These are phyloP conservation scores for Thielaviopsis euricoi DNA, from an alignment of 2,329 filamentous ascomycete species.

Conservation along the genomic window DNA sequence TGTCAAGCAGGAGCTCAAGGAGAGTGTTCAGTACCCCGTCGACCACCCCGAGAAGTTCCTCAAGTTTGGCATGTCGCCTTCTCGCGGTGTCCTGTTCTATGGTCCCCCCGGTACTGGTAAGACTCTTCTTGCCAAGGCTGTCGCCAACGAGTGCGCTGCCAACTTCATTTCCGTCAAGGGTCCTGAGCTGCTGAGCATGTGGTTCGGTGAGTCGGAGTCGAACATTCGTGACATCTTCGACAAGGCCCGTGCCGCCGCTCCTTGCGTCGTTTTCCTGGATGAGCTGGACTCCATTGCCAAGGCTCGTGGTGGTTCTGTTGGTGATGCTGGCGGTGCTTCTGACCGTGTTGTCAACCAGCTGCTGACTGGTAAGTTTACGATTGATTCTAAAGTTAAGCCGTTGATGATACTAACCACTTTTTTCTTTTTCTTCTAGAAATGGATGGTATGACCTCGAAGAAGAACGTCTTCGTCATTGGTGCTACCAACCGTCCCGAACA, in stretches of 20 bases:
- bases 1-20: slow-evolving; percentile 98
- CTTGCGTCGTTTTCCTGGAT: slow-evolving; percentile 96
- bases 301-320: slow-evolving; percentile 90
- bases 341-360: slow-evolving; percentile 99
- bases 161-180: slow-evolving; percentile 99
- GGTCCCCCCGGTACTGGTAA: slow-evolving; percentile 99
- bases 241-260: slow-evolving; percentile 94
- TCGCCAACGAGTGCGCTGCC: slow-evolving; percentile 96
- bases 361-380: slow-evolving; percentile 57
- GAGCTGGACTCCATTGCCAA: slow-evolving; percentile 98
- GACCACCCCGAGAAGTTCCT: slow-evolving; percentile 99
- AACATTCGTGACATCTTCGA: slow-evolving; percentile 99
- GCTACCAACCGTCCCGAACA: slow-evolving; percentile 98
- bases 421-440: slow-evolving; percentile 45
- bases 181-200: slow-evolving; percentile 96
- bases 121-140: slow-evolving; percentile 97
- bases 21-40: slow-evolving; percentile 96
- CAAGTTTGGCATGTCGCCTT: slow-evolving; percentile 97
- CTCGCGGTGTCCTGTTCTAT: slow-evolving; percentile 96
- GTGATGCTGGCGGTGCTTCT: slow-evolving; percentile 92
- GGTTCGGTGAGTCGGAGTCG: slow-evolving; percentile 99
- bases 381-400: slow-evolving; percentile 1
- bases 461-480: slow-evolving; percentile 99
- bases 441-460: slow-evolving; percentile 99
- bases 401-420: slow-evolving; percentile 26